Percentiles rank a stretch among this genome's conserved stretches.
Conservation (phyloP, 2,329 filamentous ascomycete species). For the Stachybotrys echinatus region DNA sequence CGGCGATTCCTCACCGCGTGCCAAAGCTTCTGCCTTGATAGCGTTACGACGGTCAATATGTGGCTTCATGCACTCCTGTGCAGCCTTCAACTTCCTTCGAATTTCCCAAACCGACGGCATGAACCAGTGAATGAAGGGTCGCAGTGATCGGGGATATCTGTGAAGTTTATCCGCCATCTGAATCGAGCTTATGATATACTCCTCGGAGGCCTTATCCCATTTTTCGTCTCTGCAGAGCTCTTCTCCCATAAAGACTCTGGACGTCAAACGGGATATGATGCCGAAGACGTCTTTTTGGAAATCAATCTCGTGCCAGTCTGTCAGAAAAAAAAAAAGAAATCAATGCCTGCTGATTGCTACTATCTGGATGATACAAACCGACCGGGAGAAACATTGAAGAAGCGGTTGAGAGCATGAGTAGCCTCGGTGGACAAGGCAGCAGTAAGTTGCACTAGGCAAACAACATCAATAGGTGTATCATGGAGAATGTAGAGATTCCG, state of each 20-base stretch:
- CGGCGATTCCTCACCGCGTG: slow-evolving; percentile 42
- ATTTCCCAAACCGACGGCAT: background rate
- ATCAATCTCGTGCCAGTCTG: background rate
- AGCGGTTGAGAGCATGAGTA: too few species aligned
- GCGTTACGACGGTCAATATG: slow-evolving; percentile 20
- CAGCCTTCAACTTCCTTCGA: slow-evolving; percentile 35
- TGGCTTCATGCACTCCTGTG: slow-evolving; percentile 36
- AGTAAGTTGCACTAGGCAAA: too few species aligned
- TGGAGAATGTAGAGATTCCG: too few species aligned
- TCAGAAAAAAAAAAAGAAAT: too few species aligned
- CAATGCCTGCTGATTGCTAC: too few species aligned
- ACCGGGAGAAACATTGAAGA: too few species aligned
- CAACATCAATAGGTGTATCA: too few species aligned
- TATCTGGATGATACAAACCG: too few species aligned
- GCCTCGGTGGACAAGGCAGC: too few species aligned
- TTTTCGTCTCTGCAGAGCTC: slow-evolving; percentile 33
- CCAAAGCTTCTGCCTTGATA: slow-evolving; percentile 6
- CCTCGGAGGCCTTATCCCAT: slow-evolving; percentile 38
- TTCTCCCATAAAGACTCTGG: slow-evolving; percentile 33
- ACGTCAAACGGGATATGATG: background rate
- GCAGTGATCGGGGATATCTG: slow-evolving; percentile 36
- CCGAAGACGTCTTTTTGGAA: background rate
- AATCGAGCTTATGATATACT: slow-evolving; percentile 38
- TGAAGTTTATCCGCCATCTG: slow-evolving; percentile 21
- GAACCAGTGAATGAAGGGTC: too few species aligned